Conservation (phyloP, 2,329 filamentous ascomycete species). For the Fusarium proliferatum region DNA sequence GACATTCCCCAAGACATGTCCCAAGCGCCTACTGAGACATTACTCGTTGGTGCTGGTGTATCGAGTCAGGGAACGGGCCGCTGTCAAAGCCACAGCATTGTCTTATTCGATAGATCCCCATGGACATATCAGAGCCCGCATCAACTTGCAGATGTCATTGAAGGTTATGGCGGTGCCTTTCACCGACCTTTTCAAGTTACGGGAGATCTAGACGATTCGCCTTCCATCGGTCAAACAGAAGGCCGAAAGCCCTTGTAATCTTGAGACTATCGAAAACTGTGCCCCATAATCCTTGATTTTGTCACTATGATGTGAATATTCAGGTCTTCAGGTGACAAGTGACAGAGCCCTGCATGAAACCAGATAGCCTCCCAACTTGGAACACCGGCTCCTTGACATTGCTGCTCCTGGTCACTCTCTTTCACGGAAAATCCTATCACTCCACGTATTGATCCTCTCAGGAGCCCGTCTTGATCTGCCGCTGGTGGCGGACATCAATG, state of each 20-base stretch:
- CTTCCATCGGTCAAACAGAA: slow-evolving; percentile 1
- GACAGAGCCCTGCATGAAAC: slow-evolving; percentile 8
- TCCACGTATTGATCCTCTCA: slow-evolving; percentile 22
- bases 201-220: slow-evolving; percentile 5
- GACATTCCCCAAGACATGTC: neutral
- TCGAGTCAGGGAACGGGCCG: slow-evolving; percentile 15
- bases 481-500: neutral
- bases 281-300: neutral
- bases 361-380: slow-evolving; percentile 27
- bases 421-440: neutral
- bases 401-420: neutral
- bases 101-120: slow-evolving; percentile 22
- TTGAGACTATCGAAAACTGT: neutral
- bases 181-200: neutral
- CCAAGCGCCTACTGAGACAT: slow-evolving; percentile 5
- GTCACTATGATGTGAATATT: slow-evolving; percentile 3
- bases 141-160: neutral
- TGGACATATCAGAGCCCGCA: neutral
- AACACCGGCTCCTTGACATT: neutral
- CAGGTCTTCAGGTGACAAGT: neutral
- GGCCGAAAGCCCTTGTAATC: neutral
- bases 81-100: slow-evolving; percentile 30
- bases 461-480: slow-evolving; percentile 5
- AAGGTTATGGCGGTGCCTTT: neutral
- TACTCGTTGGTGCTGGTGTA: slow-evolving; percentile 13